Evolutionary conservation across 2,329 filamentous ascomycete species (phyloP), one percentile per base, ranked within the genome.

Genomic region (Fusarium chaquense): DNA sequence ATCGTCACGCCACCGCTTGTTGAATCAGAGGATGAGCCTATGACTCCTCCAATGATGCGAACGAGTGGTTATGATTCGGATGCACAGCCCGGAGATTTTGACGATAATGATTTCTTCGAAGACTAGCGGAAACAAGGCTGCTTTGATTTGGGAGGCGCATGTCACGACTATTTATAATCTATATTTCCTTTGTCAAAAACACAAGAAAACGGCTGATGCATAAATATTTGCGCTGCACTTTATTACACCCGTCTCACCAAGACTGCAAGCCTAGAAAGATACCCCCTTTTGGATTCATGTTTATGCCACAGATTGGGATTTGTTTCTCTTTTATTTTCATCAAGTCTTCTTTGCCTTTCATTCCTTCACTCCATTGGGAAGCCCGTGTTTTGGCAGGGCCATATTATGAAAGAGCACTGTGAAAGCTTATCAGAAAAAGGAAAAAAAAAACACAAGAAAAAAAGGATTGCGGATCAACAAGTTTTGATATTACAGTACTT

Each of bases 41-140:
- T 85, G 65, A 90, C 89, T 58, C 88, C 89, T 30, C 87, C 87
- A 0, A 89, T 90, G 86, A 87, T 89, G 85, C 82, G 82, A 35
- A 78, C 83, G 35, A 84, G 83, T 62, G 83, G 82, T 33, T 91
- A 90, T 75, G 89, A 91, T 75, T 83, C 83, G 32, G 88, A 91
- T 76, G 89, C 89, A 9, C 84, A 84, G 38, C 83, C 85, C 5
- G 87, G 84, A 60, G 85, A 87, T 56, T 87, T 87, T 78, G 86
- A 89, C 72, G 86, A 89, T 76, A 83, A 86, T 35, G 86, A 85
- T 57, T 88, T 88, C 78, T 87, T 87, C 70, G 85, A 86, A 72
- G 81, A 83, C 64, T 80, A 65, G 62, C 43, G 52, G 51, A 57
- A 28, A 18, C 38, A 45, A 43, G 36, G 18, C 41, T 33, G 57